A percentile compares a stretch with the other conserved stretches of the same genome.
phyloP scores from a whole-genome alignment of 2,329 filamentous ascomycete genomes.

The Aureobasidium sp. region DNA sequence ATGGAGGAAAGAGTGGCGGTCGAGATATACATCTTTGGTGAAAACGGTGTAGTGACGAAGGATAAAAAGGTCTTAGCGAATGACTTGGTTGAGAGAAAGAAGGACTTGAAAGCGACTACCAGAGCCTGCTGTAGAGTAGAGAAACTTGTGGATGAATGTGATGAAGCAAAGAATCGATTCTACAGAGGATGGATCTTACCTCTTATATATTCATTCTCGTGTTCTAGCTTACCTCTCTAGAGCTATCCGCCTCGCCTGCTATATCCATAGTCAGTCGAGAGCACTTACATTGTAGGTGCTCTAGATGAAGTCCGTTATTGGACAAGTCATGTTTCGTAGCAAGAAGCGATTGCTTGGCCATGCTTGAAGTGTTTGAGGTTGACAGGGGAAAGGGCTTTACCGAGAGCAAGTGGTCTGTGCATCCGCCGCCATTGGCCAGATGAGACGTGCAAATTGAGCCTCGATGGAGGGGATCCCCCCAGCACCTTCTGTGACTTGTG shows the following conservation, averaged over 20 bases:
- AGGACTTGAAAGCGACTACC: constrained; percentile 9
- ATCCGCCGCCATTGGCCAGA: background rate
- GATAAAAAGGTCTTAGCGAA: constrained; percentile 7
- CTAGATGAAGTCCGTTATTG: background rate
- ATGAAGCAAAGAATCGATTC: constrained; percentile 6
- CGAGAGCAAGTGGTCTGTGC: constrained; percentile 3
- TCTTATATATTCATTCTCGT: constrained; percentile 1
- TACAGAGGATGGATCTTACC: background rate
- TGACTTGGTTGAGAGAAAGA: constrained; percentile 11
- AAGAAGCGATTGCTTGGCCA: constrained; percentile 10
- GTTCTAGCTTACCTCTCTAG: background rate
- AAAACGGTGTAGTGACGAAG: background rate
- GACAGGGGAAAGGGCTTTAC: constrained; percentile 2
- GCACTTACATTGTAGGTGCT: background rate
- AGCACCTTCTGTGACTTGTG: background rate
- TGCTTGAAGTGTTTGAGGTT: constrained; percentile 11
- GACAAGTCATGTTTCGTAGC: constrained; percentile 11
- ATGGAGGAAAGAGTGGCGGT: constrained; percentile 12
- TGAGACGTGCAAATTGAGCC: constrained; percentile 5
- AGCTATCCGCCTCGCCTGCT: background rate
- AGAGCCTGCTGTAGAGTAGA: constrained; percentile 14
- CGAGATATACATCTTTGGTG: constrained; percentile 13
- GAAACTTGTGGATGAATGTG: constrained; percentile 11
- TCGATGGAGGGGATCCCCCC: background rate
- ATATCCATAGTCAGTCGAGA: background rate